These are phyloP conservation scores for Schwanniomyces etchellsii DNA, from an alignment of 1,139 yeast genomes.

Conservation along the genomic window DNA sequence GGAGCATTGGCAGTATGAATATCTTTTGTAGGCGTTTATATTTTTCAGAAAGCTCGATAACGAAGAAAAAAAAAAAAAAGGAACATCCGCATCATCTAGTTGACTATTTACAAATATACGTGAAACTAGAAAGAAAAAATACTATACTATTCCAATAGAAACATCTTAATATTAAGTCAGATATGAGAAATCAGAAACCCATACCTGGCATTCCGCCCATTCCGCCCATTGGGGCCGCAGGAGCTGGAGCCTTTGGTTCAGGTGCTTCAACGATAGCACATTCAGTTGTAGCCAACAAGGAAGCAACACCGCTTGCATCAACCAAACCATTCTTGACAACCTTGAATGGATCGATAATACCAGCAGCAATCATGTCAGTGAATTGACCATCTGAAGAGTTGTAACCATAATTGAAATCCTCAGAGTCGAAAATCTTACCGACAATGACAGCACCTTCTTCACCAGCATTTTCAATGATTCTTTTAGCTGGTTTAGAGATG, in stretches of 20 bases:
- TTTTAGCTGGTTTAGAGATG: slow-evolving; percentile 94
- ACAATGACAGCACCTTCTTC: slow-evolving; percentile 98
- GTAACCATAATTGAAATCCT: slow-evolving; percentile 86
- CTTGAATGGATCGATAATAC: slow-evolving; percentile 98
- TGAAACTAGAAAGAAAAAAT: background rate
- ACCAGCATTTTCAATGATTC: slow-evolving; percentile 97
- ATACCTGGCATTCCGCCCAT: slow-evolving; percentile 31
- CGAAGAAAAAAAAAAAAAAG: background rate
- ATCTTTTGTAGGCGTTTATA: no score
- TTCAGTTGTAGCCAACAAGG: slow-evolving; percentile 96
- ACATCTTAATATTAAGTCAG: background rate
- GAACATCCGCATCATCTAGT: background rate
- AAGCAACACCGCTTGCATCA: slow-evolving; percentile 98
- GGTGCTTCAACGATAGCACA: slow-evolving; percentile 98
- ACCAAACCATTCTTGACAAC: slow-evolving; percentile 96
- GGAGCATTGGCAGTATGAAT: no score
- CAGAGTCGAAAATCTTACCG: slow-evolving; percentile 88
- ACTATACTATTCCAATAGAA: background rate
- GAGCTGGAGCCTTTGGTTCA: slow-evolving; percentile 71
- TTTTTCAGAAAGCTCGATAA: no score
- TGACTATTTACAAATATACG: background rate
- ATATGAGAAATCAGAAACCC: slow-evolving; percentile 4
- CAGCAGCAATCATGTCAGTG: slow-evolving; percentile 95
- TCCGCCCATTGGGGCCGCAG: slow-evolving; percentile 56
- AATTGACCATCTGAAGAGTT: slow-evolving; percentile 91